Evolutionary conservation across 768 basidiomycete genomes (phyloP).

Genomic region (Naganishia antarctica): DNA sequence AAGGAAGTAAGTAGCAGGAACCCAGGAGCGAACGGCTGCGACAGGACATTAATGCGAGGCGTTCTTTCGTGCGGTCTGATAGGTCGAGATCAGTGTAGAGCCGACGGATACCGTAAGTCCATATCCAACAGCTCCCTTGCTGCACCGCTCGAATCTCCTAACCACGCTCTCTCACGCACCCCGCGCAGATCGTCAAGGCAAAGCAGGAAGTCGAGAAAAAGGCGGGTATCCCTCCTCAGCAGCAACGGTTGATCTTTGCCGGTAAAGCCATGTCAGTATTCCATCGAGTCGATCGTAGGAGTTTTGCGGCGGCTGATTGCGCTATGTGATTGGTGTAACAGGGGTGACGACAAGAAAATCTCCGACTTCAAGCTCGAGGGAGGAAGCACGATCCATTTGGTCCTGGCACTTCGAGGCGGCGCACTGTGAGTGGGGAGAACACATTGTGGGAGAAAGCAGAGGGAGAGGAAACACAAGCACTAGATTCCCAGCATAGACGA

Average conservation of each 20-base stretch:
- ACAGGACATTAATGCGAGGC: too few species aligned
- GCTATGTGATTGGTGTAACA: conserved; percentile 48
- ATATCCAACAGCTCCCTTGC: too few species aligned
- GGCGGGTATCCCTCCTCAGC: conserved; percentile 91
- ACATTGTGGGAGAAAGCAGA: not conserved
- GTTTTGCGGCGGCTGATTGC: not conserved
- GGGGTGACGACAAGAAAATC: conserved; percentile 87
- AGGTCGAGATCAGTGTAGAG: conserved; percentile 96
- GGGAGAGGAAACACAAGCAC: not conserved
- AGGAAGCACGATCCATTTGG: conserved; percentile 85
- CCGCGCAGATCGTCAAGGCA: conserved; percentile 83
- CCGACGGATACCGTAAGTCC: conserved; percentile 24
- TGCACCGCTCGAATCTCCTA: not conserved
- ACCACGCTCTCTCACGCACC: not conserved
- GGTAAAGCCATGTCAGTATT: conserved; percentile 79
- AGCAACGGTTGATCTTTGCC: conserved; percentile 87
- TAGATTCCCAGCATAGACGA: not conserved
- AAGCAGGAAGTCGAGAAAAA: conserved; percentile 99
- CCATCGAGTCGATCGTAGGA: too few species aligned
- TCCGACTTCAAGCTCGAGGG: conserved; percentile 75
- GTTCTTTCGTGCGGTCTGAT: not conserved
- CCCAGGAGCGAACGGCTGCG: too few species aligned
- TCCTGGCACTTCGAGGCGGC: conserved; percentile 91
- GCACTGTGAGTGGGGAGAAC: not conserved
- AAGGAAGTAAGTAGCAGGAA: conserved; percentile 67